Base-by-base conservation (phyloP, 495 filamentous ascomycete genomes). In the Wilcoxina mikolae region DNA sequence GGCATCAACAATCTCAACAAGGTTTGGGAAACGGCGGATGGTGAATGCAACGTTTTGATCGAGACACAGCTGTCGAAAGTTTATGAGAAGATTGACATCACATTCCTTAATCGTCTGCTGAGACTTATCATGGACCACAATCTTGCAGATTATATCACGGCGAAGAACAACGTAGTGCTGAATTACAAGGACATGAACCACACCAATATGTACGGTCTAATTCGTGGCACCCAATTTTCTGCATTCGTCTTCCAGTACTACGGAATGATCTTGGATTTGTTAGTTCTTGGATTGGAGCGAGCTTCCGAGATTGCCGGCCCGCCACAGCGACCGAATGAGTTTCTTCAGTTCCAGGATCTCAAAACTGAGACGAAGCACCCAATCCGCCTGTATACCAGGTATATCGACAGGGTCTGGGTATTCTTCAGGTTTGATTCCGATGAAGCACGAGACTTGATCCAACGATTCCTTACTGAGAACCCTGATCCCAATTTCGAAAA, bases 111-210 rank as follows among this genome's bases (percentile, higher is more conserved):
- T 71, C 82, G 90, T 49, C 74, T 99, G 39, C 74, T 96, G 43
- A 79, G 93, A 27, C 71, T 99, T 60, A 95, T 99, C 67, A 99
- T 99, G 93, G 93, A 99, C 62, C 93, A 96, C 74, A 99, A 99
- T 69, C 70, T 99, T 65, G 93, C 93, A 4, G 93, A 99, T 68
- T 99, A 99, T 69, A 99, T 99, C 68, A 94, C 89, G 10, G 87
- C 88, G 3, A 99, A 99, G 78, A 99, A 99, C 72, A 99, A 99
- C 65, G 93, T 99, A 15, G 89, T 95, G 62, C 76, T 99, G 53
- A 95, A 90, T 59, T 99, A 99, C 71, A 99, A 99, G 73, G 93
- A 99, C 64, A 99, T 99, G 93, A 96, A 95, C 64, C 93, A 99
- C 67, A 93, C 90, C 52, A 99, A 99, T 69, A 93, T 85, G 68